Evolutionary conservation across 192 early-diverging fungal genomes (phyloP).

Genomic region (Oehlia diaphana): DNA sequence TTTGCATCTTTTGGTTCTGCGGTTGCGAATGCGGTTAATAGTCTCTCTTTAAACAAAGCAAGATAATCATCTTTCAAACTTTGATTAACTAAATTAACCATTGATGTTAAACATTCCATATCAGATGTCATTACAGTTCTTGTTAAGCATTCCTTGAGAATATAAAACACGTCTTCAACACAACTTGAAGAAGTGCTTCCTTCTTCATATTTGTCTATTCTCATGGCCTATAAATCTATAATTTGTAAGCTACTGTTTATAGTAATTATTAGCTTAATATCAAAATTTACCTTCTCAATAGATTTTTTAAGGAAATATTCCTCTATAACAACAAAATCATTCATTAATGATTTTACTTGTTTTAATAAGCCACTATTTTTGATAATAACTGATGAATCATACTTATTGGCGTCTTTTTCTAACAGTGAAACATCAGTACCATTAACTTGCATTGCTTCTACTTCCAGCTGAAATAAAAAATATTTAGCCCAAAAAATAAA

Average conservation of each 20-base stretch:
- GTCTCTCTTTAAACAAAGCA: constrained; percentile 57
- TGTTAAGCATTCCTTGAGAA: constrained; percentile 73
- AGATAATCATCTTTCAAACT: constrained; percentile 73
- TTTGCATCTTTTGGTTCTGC: constrained; percentile 58
- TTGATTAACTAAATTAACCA: constrained; percentile 66
- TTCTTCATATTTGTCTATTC: constrained; percentile 60
- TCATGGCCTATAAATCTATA: constrained; percentile 55
- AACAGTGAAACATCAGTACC: constrained; percentile 32
- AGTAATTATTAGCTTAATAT: neutral
- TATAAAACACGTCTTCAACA: constrained; percentile 95
- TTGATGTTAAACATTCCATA: constrained; percentile 64
- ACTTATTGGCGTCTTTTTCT: constrained; percentile 42
- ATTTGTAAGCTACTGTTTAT: neutral
- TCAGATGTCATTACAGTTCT: constrained; percentile 76
- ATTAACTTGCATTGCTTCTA: constrained; percentile 35
- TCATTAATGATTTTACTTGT: constrained; percentile 63
- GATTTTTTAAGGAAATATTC: constrained; percentile 73
- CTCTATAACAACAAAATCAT: constrained; percentile 69
- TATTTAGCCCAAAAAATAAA: neutral
- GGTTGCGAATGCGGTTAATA: constrained; percentile 53
- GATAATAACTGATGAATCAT: constrained; percentile 58
- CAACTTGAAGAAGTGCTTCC: constrained; percentile 55
- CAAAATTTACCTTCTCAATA: constrained; percentile 65
- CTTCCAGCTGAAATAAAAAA: constrained; percentile 33
- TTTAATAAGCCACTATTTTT: constrained; percentile 57